These are phyloP conservation scores for Cinchona pubescens DNA, from an alignment of 257 asterid species.

Conservation along the genomic window DNA sequence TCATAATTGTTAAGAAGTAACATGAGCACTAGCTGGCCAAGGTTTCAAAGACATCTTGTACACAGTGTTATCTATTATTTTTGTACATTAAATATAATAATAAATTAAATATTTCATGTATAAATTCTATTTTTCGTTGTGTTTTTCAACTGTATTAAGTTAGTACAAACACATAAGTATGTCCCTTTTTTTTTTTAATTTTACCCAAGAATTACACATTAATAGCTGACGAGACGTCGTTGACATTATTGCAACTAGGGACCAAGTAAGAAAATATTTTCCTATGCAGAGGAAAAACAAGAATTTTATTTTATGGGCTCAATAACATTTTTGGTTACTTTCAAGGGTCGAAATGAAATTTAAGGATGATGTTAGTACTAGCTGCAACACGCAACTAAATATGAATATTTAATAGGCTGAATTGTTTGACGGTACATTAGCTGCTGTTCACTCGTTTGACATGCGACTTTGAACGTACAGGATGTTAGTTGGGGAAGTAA, in stretches of 20 bases:
- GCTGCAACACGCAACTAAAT: no score
- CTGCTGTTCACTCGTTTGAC: background rate
- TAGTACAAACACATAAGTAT: no score
- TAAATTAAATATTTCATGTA: no score
- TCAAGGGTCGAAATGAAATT: background rate
- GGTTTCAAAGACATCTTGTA: no score
- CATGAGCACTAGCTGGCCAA: background rate
- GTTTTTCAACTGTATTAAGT: no score
- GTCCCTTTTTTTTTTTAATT: no score
- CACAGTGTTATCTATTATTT: background rate
- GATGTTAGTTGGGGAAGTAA: background rate
- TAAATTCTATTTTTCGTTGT: no score
- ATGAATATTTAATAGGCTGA: slow-evolving; percentile 4
- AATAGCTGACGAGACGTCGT: no score
- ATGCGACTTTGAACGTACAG: background rate
- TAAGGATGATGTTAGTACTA: no score
- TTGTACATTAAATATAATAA: no score
- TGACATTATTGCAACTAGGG: background rate
- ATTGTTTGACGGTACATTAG: background rate
- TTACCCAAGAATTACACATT: no score
- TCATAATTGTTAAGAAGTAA: background rate
- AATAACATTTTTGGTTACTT: background rate
- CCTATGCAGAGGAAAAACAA: background rate
- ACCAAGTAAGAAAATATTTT: background rate
- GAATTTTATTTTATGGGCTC: no score